Evolutionary conservation across 805 yeast genomes (phyloP).

Genomic region (Lipomyces anomalus): DNA sequence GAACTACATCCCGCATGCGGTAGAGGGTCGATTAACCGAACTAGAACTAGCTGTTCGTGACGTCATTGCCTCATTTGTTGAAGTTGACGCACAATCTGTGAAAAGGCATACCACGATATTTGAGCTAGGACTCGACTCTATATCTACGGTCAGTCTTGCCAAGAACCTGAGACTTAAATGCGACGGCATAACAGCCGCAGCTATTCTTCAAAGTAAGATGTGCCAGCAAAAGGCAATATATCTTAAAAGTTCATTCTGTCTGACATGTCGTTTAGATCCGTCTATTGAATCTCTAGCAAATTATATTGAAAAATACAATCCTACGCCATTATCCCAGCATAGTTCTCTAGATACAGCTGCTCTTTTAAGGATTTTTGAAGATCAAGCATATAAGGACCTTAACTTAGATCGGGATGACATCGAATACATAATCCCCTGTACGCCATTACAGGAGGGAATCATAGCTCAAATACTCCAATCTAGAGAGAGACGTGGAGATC

Average conservation of each 20-base stretch:
- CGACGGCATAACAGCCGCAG: conserved; percentile 7
- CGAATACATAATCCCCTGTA: conserved; percentile 22
- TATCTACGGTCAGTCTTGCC: conserved; percentile 20
- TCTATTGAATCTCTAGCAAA: conserved; percentile 5
- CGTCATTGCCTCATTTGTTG: conserved; percentile 1
- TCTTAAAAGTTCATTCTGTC: too few relatives aligned
- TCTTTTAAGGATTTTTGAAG: conserved; percentile 9
- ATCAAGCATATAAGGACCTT: conserved; percentile 7
- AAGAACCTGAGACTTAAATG: conserved; percentile 6
- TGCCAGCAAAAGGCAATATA: neutral
- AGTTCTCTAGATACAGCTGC: neutral
- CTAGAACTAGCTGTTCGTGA: conserved; percentile 12
- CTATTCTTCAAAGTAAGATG: neutral
- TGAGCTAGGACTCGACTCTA: conserved; percentile 28
- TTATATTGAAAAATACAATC: neutral
- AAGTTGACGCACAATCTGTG: neutral
- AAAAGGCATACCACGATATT: conserved; percentile 16
- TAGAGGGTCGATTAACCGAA: neutral
- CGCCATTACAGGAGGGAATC: conserved; percentile 27
- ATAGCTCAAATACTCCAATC: conserved; percentile 14
- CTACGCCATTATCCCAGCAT: neutral
- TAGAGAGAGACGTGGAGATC: too few relatives aligned
- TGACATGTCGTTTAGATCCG: conserved; percentile 11
- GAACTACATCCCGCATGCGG: neutral
- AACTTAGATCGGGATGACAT: conserved; percentile 14